Base-by-base conservation (phyloP, 179 eudicot species). In the Gypsophila paniculata region DNA sequence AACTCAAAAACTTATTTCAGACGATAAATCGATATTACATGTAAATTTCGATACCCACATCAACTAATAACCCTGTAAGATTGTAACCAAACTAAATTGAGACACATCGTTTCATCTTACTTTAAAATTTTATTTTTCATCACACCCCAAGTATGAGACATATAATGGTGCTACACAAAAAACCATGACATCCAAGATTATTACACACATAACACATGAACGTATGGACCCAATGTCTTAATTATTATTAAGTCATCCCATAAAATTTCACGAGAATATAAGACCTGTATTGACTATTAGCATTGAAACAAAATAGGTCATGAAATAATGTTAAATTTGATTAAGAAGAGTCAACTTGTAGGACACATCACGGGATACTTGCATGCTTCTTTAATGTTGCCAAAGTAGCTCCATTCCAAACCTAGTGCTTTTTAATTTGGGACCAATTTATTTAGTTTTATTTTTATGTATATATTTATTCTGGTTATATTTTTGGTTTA, bases 311-410 rank as follows among this genome's bases (percentile, higher is more conserved):
- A 63, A 36, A 63, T n/a, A 13, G 3, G 14, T 62, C 18, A 42
- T 42, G 11, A 34, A 21, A 54, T 15, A 34, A 46, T 39, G 25
- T 21, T 70, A 39, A 58, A 18, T 46, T 11, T 39, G 63, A 64
- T 57, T 39, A 58, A 42, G 8, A 18, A 18, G 53, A 59, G 72
- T 67, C 77, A 57, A 68, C 72, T 42, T 46, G 54, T 23, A 44
- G 70, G 49, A 59, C 53, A 15, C 22, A 70, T 67, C 72, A 68
- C 77, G 72, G 61, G 72, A 39, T 75, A 21, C 73, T 61, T 68
- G 77, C 38, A 11, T 21, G 15, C 63, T 22, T 64, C 76, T 73
- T 73, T 64, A 73, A 10, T 38, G 7, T 7, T 14, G 36, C 26
- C 52, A 46, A 46, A 46, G 52, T 46, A 46, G 52, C 46, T 42